phyloP scores from a whole-genome alignment of 345 rosid species.

The Acer campestre region DNA sequence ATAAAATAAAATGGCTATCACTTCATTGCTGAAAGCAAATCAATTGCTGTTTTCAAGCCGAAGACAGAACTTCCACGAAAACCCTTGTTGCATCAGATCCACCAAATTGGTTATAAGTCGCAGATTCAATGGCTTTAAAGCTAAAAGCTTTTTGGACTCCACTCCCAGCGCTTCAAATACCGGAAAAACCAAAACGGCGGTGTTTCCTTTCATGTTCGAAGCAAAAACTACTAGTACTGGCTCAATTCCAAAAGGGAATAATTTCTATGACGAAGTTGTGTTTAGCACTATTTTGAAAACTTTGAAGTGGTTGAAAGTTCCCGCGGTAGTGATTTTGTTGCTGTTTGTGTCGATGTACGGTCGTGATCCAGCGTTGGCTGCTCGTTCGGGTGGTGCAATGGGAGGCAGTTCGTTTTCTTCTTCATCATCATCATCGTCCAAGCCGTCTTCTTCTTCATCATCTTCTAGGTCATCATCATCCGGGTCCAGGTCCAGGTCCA shows the following conservation, averaged over 20 bases:
- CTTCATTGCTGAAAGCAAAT: neutral
- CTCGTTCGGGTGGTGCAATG: slow-evolving; percentile 3
- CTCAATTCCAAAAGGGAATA: neutral
- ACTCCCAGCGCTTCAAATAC: neutral
- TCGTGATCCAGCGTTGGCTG: neutral
- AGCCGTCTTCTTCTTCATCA: neutral
- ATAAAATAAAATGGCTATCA: neutral
- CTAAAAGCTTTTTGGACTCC: neutral
- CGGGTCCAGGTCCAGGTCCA: no score
- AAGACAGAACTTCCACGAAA: neutral
- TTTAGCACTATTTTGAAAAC: neutral
- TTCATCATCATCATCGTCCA: neutral
- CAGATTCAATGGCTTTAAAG: neutral
- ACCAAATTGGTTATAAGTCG: neutral
- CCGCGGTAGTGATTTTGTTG: neutral
- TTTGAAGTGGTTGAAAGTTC: neutral
- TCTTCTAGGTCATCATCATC: neutral
- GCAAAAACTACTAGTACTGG: no score
- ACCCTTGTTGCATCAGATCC: neutral
- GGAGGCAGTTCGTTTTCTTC: neutral
- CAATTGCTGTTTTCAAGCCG: neutral
- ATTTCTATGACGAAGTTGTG: neutral
- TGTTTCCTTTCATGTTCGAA: neutral
- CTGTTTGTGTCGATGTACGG: neutral
- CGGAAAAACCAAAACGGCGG: neutral